Evolutionary conservation across 495 filamentous ascomycete genomes (phyloP).

Genomic region (Penicillium coffeae): DNA sequence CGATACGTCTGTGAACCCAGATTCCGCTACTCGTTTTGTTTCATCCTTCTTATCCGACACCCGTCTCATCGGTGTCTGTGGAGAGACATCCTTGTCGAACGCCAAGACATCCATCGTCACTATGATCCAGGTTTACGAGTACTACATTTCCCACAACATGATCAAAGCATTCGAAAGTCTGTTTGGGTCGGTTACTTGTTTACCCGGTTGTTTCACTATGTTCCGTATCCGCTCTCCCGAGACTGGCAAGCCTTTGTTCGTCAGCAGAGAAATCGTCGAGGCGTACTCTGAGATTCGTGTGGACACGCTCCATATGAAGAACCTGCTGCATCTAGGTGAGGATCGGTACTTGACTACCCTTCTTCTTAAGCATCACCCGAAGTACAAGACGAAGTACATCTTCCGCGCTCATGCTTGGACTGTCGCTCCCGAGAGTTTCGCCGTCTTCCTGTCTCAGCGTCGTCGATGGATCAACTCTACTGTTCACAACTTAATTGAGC

Average conservation of each 20-base stretch:
- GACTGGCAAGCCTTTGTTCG: conserved; percentile 90
- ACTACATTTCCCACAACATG: conserved; percentile 93
- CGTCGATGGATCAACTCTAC: conserved; percentile 99
- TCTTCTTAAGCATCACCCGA: conserved; percentile 85
- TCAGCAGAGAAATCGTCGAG: conserved; percentile 84
- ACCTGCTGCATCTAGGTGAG: conserved; percentile 84
- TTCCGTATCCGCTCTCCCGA: conserved; percentile 94
- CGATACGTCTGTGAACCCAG: conserved; percentile 88
- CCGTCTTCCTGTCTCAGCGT: conserved; percentile 94
- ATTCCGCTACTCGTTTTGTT: conserved; percentile 91
- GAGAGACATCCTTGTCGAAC: conserved; percentile 90
- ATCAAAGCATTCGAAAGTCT: conserved; percentile 83
- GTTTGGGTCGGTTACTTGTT: conserved; percentile 95
- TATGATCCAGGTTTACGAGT: conserved; percentile 85
- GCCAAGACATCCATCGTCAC: conserved; percentile 89
- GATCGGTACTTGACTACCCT: conserved; percentile 96
- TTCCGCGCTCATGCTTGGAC: conserved; percentile 92
- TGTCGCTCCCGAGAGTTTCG: conserved; percentile 88
- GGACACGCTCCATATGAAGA: conserved; percentile 99
- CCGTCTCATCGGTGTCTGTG: conserved; percentile 85
- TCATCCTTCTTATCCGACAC: conserved; percentile 88
- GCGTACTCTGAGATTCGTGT: conserved; percentile 87
- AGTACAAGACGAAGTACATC: conserved; percentile 97
- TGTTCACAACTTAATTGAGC: conserved; percentile 94
- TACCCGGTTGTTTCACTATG: conserved; percentile 98